phyloP scores from a whole-genome alignment of 257 asterid genomes.

The Nicotiana tomentosiformis region DNA sequence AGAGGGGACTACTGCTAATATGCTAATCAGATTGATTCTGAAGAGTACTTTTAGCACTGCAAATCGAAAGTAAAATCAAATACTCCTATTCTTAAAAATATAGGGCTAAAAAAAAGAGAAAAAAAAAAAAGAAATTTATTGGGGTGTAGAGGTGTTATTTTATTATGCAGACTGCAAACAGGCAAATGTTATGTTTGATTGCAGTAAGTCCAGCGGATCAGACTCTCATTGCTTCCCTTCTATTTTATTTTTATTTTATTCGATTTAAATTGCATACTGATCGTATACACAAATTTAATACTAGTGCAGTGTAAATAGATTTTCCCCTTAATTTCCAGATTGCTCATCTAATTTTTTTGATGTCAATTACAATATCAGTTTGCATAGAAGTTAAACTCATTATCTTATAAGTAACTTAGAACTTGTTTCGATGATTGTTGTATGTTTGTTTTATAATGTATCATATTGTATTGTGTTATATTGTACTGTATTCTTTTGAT shows the following conservation, averaged over 20 bases:
- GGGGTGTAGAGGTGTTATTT: neutral
- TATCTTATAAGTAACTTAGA: too few species aligned
- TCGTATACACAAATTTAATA: neutral
- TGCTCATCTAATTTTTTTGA: too few species aligned
- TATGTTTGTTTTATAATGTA: too few species aligned
- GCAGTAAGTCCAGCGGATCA: neutral
- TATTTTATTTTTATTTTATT: neutral
- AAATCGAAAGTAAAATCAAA: neutral
- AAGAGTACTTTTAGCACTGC: slow-evolving; percentile 5
- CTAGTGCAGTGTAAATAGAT: too few species aligned
- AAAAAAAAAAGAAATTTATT: neutral
- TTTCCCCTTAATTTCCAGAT: too few species aligned
- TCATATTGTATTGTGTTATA: too few species aligned
- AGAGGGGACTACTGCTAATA: slow-evolving; percentile 8
- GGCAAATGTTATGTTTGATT: neutral
- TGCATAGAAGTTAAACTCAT: too few species aligned
- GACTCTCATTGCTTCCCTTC: neutral
- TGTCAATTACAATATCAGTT: too few species aligned
- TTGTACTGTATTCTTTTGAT: too few species aligned
- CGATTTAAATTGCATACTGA: neutral
- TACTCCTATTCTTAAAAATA: neutral
- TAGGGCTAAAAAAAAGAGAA: too few species aligned
- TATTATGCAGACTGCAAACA: neutral
- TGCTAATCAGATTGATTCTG: slow-evolving; percentile 2
- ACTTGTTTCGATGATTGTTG: too few species aligned